Percentiles rank a stretch among this genome's conserved stretches.
Evolutionary conservation across 257 asterid species (phyloP).

Genomic region (Solanum microdontum): DNA sequence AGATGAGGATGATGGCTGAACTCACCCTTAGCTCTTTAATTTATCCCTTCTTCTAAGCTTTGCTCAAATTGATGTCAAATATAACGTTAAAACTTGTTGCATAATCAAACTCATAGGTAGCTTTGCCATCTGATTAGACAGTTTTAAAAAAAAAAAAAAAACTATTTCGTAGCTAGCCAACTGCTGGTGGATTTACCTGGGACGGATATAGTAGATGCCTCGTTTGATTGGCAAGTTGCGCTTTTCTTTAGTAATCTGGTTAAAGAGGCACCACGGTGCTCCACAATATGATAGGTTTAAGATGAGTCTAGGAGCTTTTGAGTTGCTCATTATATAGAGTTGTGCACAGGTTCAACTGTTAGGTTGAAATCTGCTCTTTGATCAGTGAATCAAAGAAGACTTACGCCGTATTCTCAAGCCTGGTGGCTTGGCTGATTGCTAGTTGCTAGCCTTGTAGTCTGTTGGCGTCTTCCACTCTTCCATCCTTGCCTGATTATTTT

Average conservation of each 20-base stretch:
- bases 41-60: neutral
- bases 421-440: neutral
- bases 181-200: neutral
- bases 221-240: neutral
- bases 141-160: neutral
- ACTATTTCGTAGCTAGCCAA: neutral
- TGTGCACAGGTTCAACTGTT: neutral
- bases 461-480: no score
- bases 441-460: no score
- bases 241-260: neutral
- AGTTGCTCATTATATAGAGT: neutral
- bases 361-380: neutral
- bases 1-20: slow-evolving; percentile 8
- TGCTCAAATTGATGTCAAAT: neutral
- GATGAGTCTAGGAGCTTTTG: neutral
- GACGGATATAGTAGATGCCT: neutral
- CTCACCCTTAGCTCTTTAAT: neutral
- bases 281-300: neutral
- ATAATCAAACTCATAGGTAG: neutral
- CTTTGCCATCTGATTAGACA: neutral
- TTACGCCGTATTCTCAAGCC: neutral
- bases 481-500: no score
- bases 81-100: neutral
- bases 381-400: neutral
- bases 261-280: neutral